Evolutionary conservation across 164 flowering plant genomes (phyloP).

Genomic region (Pachysandra terminalis): DNA sequence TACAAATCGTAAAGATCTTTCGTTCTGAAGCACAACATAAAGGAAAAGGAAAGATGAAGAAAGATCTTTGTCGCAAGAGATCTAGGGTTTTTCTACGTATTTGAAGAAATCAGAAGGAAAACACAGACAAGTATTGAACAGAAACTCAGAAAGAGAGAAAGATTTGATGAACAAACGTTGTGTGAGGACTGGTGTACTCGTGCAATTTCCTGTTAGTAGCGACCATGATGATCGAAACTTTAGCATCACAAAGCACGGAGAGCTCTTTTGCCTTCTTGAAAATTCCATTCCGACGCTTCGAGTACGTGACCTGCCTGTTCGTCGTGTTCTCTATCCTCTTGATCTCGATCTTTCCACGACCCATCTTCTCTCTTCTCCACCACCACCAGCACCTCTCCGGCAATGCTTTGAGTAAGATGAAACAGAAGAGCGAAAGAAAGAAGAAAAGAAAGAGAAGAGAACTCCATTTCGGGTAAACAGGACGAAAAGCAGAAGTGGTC

Average conservation of each 20-base stretch:
- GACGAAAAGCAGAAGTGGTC: background rate
- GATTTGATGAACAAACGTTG: constrained; percentile 17
- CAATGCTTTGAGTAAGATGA: background rate
- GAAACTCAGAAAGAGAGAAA: too few species aligned
- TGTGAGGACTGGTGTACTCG: constrained; percentile 36
- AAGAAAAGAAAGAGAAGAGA: background rate
- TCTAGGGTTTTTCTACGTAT: background rate
- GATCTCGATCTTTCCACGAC: constrained; percentile 47
- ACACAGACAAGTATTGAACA: too few species aligned
- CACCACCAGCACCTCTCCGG: constrained; percentile 1
- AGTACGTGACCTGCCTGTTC: constrained; percentile 54
- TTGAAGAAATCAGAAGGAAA: too few species aligned
- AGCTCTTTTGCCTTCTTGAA: constrained; percentile 50
- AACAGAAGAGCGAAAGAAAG: background rate
- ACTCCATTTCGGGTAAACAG: background rate
- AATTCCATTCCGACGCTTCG: constrained; percentile 42
- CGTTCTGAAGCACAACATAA: constrained; percentile 18
- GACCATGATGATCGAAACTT: constrained; percentile 38
- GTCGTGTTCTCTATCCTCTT: constrained; percentile 48
- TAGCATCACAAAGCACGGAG: constrained; percentile 41
- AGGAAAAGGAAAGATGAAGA: background rate
- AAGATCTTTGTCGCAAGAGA: constrained; percentile 1
- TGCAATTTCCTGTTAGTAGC: constrained; percentile 43
- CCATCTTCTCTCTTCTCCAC: constrained; percentile 22
- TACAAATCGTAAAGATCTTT: constrained; percentile 26